These are phyloP conservation scores for Pseudozyma hubeiensis DNA, from an alignment of 1,284 basidiomycete species.

Conservation along the genomic window DNA sequence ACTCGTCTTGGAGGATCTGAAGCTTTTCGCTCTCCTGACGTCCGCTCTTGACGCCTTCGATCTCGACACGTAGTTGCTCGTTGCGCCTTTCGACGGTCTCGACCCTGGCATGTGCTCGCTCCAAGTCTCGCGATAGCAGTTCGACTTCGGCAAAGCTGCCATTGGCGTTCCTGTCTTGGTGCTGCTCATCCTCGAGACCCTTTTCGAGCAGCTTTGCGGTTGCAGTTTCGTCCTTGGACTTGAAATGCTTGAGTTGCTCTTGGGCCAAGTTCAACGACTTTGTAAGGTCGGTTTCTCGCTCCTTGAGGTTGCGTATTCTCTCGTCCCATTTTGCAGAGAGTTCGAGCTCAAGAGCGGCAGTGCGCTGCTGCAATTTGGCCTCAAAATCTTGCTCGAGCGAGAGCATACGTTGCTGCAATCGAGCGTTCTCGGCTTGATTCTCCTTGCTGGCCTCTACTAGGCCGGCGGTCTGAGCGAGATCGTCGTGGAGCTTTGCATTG, in stretches of 20 bases:
- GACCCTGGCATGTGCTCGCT: constrained; percentile 89
- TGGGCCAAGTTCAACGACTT: constrained; percentile 85
- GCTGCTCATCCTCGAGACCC: constrained; percentile 73
- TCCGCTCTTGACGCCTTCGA: constrained; percentile 74
- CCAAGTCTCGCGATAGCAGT: constrained; percentile 83
- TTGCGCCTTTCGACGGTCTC: constrained; percentile 92
- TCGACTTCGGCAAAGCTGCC: constrained; percentile 39
- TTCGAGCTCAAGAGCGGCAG: constrained; percentile 91
- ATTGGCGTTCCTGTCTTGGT: constrained; percentile 6
- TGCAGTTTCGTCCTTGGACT: constrained; percentile 87
- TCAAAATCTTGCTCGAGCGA: constrained; percentile 78
- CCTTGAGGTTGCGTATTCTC: constrained; percentile 91
- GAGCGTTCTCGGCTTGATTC: constrained; percentile 90
- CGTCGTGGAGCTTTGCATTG: constrained; percentile 30
- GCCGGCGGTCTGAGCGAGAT: constrained; percentile 13
- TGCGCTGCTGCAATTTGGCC: constrained; percentile 83
- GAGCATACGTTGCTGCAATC: constrained; percentile 74
- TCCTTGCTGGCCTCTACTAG: constrained; percentile 25
- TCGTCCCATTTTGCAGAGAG: constrained; percentile 96
- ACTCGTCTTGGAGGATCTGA: constrained; percentile 77
- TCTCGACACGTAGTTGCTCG: constrained; percentile 90
- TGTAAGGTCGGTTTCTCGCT: constrained; percentile 89
- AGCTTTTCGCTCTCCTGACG: constrained; percentile 72
- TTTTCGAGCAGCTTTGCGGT: constrained; percentile 91
- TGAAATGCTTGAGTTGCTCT: constrained; percentile 87